Percentiles rank a stretch among this genome's conserved stretches.
These are phyloP conservation scores for Paecilomyces dactylethromorphus DNA, from an alignment of 2,329 filamentous ascomycete species.

Conservation along the genomic window DNA sequence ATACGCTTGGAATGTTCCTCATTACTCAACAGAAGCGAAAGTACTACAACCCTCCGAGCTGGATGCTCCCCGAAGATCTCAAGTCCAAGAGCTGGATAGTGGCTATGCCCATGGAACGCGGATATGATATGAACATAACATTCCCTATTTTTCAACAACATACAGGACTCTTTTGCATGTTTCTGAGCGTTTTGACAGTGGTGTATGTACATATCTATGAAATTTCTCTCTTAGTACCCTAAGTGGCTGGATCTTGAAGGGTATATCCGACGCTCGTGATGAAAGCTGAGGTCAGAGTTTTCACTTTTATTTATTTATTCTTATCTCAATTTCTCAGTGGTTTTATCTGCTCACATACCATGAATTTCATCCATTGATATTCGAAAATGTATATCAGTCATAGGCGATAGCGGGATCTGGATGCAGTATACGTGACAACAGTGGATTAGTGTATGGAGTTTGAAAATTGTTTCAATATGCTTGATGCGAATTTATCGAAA, in stretches of 20 bases:
- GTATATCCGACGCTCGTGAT: no score
- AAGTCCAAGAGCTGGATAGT: background rate
- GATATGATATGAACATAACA: background rate
- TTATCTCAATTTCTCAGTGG: no score
- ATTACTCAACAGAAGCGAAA: background rate
- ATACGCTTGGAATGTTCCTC: background rate
- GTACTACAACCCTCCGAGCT: background rate
- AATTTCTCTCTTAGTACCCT: no score
- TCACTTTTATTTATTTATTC: no score
- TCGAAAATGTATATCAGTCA: no score
- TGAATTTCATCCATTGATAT: background rate
- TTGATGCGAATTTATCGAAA: background rate
- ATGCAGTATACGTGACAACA: no score
- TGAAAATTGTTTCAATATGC: background rate
- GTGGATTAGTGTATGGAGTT: no score
- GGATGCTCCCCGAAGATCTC: background rate
- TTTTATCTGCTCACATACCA: background rate
- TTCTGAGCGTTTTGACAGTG: background rate
- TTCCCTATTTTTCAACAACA: background rate
- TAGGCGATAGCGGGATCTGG: background rate
- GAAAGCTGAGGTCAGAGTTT: no score
- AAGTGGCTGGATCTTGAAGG: no score
- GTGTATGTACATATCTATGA: background rate
- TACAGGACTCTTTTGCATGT: background rate
- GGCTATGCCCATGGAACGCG: background rate